Conservation (phyloP, 176 grass and related monocot species). For the Phyllostachys edulis region DNA sequence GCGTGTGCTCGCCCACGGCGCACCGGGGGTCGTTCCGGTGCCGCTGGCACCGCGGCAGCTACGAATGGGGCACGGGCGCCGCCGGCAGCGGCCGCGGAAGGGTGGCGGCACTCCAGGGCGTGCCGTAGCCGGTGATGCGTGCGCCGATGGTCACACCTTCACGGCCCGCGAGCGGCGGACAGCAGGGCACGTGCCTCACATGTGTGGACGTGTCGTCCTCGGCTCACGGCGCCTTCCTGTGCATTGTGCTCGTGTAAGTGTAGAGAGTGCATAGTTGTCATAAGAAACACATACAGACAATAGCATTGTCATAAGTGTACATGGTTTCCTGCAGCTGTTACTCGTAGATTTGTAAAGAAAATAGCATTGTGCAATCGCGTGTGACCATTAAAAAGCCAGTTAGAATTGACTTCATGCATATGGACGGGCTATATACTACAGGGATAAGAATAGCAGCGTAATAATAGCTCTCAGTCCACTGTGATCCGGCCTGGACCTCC, state of each 20-base stretch:
- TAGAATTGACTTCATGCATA: slow-evolving; percentile 1
- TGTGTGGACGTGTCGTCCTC: background rate
- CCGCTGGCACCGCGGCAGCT: slow-evolving; percentile 51
- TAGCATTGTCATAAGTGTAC: too few relatives aligned
- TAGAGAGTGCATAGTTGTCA: background rate
- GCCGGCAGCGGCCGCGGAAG: slow-evolving; percentile 14
- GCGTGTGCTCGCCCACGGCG: slow-evolving; percentile 57
- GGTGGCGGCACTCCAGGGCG: background rate
- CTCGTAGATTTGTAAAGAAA: slow-evolving; percentile 19
- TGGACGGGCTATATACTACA: background rate
- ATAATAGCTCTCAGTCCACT: slow-evolving; percentile 29
- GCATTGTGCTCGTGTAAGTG: background rate
- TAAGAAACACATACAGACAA: background rate
- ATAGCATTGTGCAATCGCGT: slow-evolving; percentile 24
- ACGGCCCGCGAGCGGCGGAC: background rate
- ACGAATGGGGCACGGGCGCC: slow-evolving; percentile 42
- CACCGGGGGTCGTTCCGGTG: slow-evolving; percentile 76
- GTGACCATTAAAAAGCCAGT: background rate
- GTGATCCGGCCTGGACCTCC: slow-evolving; percentile 48
- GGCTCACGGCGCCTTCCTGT: background rate
- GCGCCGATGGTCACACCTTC: background rate
- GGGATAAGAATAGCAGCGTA: background rate
- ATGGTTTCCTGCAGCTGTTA: background rate
- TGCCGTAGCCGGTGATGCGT: background rate
- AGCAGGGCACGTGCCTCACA: background rate